phyloP scores from a whole-genome alignment of 1,284 basidiomycete genomes.

The Ceratobasidium sp. region DNA sequence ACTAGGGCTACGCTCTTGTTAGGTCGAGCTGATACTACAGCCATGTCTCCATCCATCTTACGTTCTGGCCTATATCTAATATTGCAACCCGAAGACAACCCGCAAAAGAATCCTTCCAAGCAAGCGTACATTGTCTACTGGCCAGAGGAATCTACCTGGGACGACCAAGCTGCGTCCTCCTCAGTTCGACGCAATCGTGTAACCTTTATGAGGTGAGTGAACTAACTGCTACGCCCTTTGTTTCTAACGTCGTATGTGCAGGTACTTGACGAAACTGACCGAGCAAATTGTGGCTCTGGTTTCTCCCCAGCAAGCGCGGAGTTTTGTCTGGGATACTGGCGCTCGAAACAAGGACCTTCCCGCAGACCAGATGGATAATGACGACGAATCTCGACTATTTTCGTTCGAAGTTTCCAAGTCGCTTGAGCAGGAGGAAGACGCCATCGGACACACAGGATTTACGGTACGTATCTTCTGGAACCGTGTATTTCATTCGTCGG shows the following conservation, averaged over 20 bases:
- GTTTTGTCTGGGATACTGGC: conserved; percentile 43
- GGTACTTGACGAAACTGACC: conserved; percentile 48
- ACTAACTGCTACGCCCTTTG: background rate
- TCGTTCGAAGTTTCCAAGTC: conserved; percentile 48
- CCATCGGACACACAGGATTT: conserved; percentile 38
- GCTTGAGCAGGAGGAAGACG: conserved; percentile 48
- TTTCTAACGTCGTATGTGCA: background rate
- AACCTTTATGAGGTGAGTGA: conserved; percentile 45
- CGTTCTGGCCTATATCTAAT: conserved; percentile 68
- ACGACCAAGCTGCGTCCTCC: conserved; percentile 43
- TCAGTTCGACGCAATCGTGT: conserved; percentile 48
- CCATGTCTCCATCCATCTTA: conserved; percentile 56
- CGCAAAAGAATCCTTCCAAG: conserved; percentile 1
- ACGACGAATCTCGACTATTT: conserved; percentile 44
- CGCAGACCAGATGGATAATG: conserved; percentile 21
- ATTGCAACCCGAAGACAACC: background rate
- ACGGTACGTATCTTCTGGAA: conserved; percentile 17
- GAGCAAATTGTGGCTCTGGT: conserved; percentile 50
- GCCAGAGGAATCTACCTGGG: conserved; percentile 51
- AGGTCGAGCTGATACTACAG: conserved; percentile 50
- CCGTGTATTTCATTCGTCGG: too few species aligned
- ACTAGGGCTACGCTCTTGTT: conserved; percentile 51
- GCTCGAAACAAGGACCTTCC: conserved; percentile 43
- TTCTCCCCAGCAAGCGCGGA: conserved; percentile 46
- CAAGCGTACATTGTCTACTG: conserved; percentile 49